These are phyloP conservation scores for Radiomyces spectabilis DNA, from an alignment of 192 early-diverging fungal species.

Conservation along the genomic window DNA sequence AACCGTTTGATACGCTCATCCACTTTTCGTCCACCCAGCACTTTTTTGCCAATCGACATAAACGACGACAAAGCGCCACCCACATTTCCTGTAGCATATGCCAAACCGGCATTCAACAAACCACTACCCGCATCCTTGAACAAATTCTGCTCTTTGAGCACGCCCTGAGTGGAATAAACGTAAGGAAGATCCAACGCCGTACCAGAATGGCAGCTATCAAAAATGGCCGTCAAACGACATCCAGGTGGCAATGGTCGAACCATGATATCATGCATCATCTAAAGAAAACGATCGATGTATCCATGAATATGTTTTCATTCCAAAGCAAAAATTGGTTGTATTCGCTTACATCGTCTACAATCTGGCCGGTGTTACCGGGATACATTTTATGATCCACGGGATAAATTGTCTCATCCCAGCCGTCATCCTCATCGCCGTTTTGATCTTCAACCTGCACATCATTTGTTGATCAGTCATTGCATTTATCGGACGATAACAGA, in stretches of 20 bases:
- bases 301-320: background rate
- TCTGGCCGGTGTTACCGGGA: conserved; percentile 48
- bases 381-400: conserved; percentile 49
- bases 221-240: conserved; percentile 71
- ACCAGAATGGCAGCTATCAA: conserved; percentile 84
- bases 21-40: no score
- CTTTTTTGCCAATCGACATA: conserved; percentile 37
- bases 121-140: conserved; percentile 38
- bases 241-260: conserved; percentile 57
- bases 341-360: conserved; percentile 55
- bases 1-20: no score
- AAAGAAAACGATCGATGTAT: background rate
- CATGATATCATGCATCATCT: conserved; percentile 62
- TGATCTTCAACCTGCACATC: conserved; percentile 28
- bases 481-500: background rate
- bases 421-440: conserved; percentile 69
- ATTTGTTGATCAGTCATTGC: no score
- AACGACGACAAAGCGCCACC: conserved; percentile 31
- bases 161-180: conserved; percentile 63
- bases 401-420: conserved; percentile 72
- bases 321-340: background rate
- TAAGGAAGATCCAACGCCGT: conserved; percentile 77
- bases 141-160: conserved; percentile 39
- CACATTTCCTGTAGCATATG: conserved; percentile 40
- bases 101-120: conserved; percentile 34